Evolutionary conservation across 345 rosid species (phyloP).

Genomic region (Viola odorata): DNA sequence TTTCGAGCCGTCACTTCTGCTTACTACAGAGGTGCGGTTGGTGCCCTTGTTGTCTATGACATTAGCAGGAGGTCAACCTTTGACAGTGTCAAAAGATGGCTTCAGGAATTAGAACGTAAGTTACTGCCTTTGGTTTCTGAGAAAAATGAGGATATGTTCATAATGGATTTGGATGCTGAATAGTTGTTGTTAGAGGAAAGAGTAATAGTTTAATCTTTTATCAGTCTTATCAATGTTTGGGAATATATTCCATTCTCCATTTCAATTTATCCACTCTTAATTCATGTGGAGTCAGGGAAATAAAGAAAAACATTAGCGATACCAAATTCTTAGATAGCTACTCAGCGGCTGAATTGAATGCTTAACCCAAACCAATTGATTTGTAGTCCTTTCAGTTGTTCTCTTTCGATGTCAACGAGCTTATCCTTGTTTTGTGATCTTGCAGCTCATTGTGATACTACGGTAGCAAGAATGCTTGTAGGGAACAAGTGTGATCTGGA

Average conservation of each 20-base stretch:
- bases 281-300: no score
- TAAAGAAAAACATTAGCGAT: no score
- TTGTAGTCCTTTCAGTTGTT: not conserved
- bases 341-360: not conserved
- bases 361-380: not conserved
- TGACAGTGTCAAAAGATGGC: constrained; percentile 85
- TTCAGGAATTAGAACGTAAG: constrained; percentile 76
- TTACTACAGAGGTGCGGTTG: constrained; percentile 93
- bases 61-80: constrained; percentile 66
- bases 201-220: no score
- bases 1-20: constrained; percentile 94
- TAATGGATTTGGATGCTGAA: no score
- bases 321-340: not conserved
- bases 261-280: not conserved
- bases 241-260: not conserved
- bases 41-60: constrained; percentile 86
- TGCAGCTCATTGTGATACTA: constrained; percentile 80
- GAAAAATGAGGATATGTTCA: no score
- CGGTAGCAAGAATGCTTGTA: constrained; percentile 75
- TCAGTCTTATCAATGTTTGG: not conserved
- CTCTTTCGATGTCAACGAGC: not conserved
- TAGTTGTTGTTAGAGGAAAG: no score
- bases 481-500: constrained; percentile 92
- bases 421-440: not conserved
- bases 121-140: not conserved